These are phyloP conservation scores for Trichoderma breve DNA, from an alignment of 2,329 filamentous ascomycete species.

Conservation along the genomic window DNA sequence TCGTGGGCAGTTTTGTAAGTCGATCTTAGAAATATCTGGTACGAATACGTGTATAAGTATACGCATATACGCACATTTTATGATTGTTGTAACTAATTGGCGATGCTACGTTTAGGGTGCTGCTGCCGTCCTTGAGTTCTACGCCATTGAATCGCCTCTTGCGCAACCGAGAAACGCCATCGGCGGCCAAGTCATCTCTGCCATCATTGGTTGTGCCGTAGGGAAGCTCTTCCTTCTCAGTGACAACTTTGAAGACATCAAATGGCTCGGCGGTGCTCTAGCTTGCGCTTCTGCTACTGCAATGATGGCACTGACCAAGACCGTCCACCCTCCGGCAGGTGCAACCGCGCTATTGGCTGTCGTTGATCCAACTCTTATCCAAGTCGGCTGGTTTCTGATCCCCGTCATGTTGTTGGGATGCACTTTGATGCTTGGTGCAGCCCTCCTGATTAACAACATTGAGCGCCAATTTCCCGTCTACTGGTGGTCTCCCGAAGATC, in stretches of 20 bases:
- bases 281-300: constrained; percentile 62
- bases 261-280: constrained; percentile 64
- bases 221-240: constrained; percentile 62
- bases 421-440: constrained; percentile 59
- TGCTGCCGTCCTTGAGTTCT: constrained; percentile 72
- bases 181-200: constrained; percentile 63
- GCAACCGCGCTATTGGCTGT: constrained; percentile 71
- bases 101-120: constrained; percentile 53
- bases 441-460: constrained; percentile 67
- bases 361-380: constrained; percentile 51
- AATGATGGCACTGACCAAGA: constrained; percentile 68
- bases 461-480: constrained; percentile 65
- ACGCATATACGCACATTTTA: background rate
- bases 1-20: constrained; percentile 70
- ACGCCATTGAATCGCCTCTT: constrained; percentile 68
- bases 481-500: constrained; percentile 60
- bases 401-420: constrained; percentile 61
- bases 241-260: constrained; percentile 47
- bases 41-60: background rate
- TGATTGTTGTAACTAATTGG: background rate
- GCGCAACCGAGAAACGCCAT: constrained; percentile 70
- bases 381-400: constrained; percentile 67
- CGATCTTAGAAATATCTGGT: background rate
- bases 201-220: constrained; percentile 59
- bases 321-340: constrained; percentile 71